These are phyloP conservation scores for Verticillium albo-atrum DNA, from an alignment of 2,329 filamentous ascomycete species.

Conservation along the genomic window DNA sequence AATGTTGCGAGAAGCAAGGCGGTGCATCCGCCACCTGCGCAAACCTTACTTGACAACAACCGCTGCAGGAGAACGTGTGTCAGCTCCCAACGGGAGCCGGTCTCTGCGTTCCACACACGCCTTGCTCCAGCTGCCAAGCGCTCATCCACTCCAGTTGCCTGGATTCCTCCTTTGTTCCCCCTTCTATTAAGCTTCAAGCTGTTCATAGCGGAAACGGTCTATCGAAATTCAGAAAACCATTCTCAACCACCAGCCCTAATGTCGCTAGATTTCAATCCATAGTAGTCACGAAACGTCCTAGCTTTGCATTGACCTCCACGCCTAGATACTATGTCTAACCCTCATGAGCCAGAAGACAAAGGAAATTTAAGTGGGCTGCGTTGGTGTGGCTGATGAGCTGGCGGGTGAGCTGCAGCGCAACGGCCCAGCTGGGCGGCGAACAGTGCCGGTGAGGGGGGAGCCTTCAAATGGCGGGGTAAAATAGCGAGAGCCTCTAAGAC, in stretches of 20 bases:
- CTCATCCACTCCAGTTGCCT: too few species aligned
- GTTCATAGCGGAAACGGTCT: too few species aligned
- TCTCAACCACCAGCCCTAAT: not conserved
- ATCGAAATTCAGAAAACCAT: not conserved
- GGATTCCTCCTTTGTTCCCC: too few species aligned
- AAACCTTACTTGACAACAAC: too few species aligned
- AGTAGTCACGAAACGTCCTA: not conserved
- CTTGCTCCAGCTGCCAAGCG: too few species aligned
- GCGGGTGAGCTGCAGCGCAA: not conserved
- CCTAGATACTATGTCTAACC: not conserved
- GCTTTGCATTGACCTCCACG: not conserved
- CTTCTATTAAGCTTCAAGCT: too few species aligned
- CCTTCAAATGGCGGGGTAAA: not conserved
- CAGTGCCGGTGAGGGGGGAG: not conserved
- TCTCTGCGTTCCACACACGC: too few species aligned
- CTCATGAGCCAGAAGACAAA: not conserved
- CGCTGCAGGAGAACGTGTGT: too few species aligned
- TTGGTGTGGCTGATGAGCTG: not conserved
- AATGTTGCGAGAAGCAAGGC: too few species aligned
- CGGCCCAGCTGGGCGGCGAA: not conserved
- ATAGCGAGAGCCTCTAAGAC: not conserved
- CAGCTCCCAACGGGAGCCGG: too few species aligned
- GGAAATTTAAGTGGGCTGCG: not conserved
- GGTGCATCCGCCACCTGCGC: too few species aligned
- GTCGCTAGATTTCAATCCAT: not conserved